Base-by-base conservation (phyloP, 2,329 filamentous ascomycete species). In the Monosporascus ibericus region DNA sequence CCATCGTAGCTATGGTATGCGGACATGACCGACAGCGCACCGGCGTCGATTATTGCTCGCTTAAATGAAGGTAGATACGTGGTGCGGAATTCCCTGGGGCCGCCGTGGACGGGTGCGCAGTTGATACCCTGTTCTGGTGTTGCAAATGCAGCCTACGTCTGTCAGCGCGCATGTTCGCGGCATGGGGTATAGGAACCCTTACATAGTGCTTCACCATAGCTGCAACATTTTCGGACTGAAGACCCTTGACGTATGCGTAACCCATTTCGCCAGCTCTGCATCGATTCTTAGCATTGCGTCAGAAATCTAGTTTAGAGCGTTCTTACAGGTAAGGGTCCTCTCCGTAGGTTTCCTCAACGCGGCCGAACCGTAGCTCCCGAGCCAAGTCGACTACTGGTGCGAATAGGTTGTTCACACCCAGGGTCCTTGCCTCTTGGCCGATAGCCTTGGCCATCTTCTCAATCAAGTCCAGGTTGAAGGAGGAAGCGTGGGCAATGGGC, bases 1-100 rank as follows among this genome's bases (percentile, higher is more conserved):
- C 87, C 87, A 57, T 91, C 87, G 57, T 90, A 88, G 50, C 84
- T 83, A 62, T 88, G 82, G 63, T 91, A 91, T 0, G 87, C 81
- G 30, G 84, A 82, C 88, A 91, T 91, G 59, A 90, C 80, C 40
- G 79, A 78, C 62, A 77, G 84, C 2, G 84, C 87, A 11, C 79
- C 84, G 9, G 72, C 84, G 60, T 89, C 87, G 36, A 89, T 80
- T 55, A 90, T 89, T 14, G 86, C 79, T 17, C 84, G 77, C 65
- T 87, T 86, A 68, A 87, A 88, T 0, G 81, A 62, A 2, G 80
- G 81, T 4, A 86, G 69, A 55, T 76, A 77, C 3, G 79, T 82
- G 36, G 75, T 80, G 36, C 79, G 72, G 4, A 82, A 76, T 60
- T 79, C 74, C 44, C 78, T 67, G 55, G 79, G 76, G 44, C 79